phyloP scores from a whole-genome alignment of 1,284 basidiomycete species.

The Porogramme epimiltina region DNA sequence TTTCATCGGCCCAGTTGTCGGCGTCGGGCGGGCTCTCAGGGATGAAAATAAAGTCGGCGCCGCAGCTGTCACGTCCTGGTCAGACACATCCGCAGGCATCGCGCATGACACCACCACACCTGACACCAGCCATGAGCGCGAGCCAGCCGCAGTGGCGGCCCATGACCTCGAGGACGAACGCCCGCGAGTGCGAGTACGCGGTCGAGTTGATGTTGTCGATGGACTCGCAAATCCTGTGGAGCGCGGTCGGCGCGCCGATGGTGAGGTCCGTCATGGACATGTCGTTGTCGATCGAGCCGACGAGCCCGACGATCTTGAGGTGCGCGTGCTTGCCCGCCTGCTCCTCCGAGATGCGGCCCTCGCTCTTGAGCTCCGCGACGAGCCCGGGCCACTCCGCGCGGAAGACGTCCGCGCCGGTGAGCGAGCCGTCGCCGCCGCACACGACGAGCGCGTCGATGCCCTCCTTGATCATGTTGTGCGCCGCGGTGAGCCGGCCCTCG shows the following conservation, averaged over 20 bases:
- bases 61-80: slow-evolving; percentile 57
- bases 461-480: slow-evolving; percentile 90
- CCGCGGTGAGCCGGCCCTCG: slow-evolving; percentile 88
- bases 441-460: slow-evolving; percentile 97
- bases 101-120: slow-evolving; percentile 43
- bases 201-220: slow-evolving; percentile 99
- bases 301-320: slow-evolving; percentile 95
- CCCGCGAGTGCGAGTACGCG: slow-evolving; percentile 92
- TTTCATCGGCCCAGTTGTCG: slow-evolving; percentile 87
- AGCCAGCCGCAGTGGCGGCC: slow-evolving; percentile 98
- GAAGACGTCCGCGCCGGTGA: slow-evolving; percentile 95
- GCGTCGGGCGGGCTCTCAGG: slow-evolving; percentile 86
- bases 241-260: slow-evolving; percentile 93
- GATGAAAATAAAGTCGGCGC: slow-evolving; percentile 97
- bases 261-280: slow-evolving; percentile 98
- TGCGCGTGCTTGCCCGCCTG: slow-evolving; percentile 77
- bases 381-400: slow-evolving; percentile 92
- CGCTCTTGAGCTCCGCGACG: slow-evolving; percentile 64
- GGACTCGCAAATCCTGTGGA: slow-evolving; percentile 96
- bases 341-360: slow-evolving; percentile 75
- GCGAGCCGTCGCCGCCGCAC: slow-evolving; percentile 95
- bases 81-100: background rate
- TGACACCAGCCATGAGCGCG: slow-evolving; percentile 90
- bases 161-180: slow-evolving; percentile 99
- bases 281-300: slow-evolving; percentile 99